These are phyloP conservation scores for Cutaneotrichosporon spelunceum DNA, from an alignment of 1,284 basidiomycete genomes.

Conservation along the genomic window DNA sequence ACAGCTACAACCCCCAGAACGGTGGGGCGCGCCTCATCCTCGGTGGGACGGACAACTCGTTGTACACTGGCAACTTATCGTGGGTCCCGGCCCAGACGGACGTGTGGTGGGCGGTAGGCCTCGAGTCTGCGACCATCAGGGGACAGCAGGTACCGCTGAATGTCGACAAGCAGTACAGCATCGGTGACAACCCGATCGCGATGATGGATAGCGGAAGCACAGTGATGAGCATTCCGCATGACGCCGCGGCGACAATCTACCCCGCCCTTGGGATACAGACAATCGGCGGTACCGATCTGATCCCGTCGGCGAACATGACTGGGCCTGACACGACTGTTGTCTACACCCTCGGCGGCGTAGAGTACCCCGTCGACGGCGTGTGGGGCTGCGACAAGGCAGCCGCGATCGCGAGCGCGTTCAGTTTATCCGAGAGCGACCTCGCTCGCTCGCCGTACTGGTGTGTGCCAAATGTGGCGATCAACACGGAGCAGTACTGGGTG, in stretches of 20 bases:
- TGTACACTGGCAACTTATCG: slow-evolving; percentile 10
- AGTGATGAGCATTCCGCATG: background rate
- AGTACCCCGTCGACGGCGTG: background rate
- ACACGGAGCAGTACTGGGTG: background rate
- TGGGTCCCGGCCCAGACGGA: background rate
- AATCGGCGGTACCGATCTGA: background rate
- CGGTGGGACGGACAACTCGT: slow-evolving; percentile 3
- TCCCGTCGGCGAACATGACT: background rate
- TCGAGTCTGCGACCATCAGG: slow-evolving; percentile 10
- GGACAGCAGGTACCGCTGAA: background rate
- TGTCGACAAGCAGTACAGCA: background rate
- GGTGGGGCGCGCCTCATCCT: slow-evolving; percentile 1
- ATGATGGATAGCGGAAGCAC: slow-evolving; percentile 5
- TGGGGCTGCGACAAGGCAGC: background rate
- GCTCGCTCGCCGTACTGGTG: background rate
- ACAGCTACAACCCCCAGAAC: background rate
- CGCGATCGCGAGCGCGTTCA: background rate
- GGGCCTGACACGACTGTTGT: background rate
- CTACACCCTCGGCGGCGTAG: background rate
- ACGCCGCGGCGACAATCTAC: slow-evolving; percentile 1
- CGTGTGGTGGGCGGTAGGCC: slow-evolving; percentile 7
- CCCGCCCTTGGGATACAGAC: background rate
- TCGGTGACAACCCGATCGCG: background rate
- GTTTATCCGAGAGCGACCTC: background rate
- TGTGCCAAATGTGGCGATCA: background rate